These are phyloP conservation scores for Stagonosporopsis tanaceti DNA, from an alignment of 2,329 filamentous ascomycete species.

Conservation along the genomic window DNA sequence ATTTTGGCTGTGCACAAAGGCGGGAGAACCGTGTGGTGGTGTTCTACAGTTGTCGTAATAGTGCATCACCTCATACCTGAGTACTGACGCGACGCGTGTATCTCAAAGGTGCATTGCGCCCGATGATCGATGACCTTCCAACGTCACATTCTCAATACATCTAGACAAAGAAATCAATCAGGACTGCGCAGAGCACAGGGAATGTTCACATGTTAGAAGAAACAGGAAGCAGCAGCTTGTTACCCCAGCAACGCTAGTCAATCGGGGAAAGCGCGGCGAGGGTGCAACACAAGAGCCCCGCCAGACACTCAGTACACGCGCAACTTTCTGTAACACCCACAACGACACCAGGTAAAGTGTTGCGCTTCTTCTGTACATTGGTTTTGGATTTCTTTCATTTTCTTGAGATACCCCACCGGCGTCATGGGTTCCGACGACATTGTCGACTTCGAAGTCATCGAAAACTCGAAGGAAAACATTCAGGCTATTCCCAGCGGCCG, in stretches of 20 bases:
- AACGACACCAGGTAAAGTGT: constrained; percentile 18
- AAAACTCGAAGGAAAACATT: constrained; percentile 97
- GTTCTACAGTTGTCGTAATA: too few relatives aligned
- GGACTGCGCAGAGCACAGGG: background rate
- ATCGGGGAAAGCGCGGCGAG: constrained; percentile 28
- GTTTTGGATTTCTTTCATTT: constrained; percentile 21
- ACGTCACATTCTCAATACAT: too few relatives aligned
- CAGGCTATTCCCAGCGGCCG: constrained; percentile 87
- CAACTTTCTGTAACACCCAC: constrained; percentile 31
- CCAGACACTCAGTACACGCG: constrained; percentile 16
- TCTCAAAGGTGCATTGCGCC: too few relatives aligned
- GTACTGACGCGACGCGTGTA: too few relatives aligned
- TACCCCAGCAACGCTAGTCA: constrained; percentile 28
- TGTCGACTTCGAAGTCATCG: constrained; percentile 85
- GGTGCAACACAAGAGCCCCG: constrained; percentile 30
- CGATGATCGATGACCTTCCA: too few relatives aligned
- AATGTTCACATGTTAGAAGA: background rate
- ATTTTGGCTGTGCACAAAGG: too few relatives aligned
- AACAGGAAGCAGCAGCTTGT: constrained; percentile 7
- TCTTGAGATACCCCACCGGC: constrained; percentile 41
- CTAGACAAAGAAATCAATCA: too few relatives aligned
- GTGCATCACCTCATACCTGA: too few relatives aligned
- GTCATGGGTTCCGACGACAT: constrained; percentile 58
- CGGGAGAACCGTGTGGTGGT: too few relatives aligned
- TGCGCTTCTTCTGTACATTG: constrained; percentile 21